Percentiles rank a stretch among this genome's conserved stretches.
phyloP scores from a whole-genome alignment of 306 rosid genomes.

The Dryas octopetala region DNA sequence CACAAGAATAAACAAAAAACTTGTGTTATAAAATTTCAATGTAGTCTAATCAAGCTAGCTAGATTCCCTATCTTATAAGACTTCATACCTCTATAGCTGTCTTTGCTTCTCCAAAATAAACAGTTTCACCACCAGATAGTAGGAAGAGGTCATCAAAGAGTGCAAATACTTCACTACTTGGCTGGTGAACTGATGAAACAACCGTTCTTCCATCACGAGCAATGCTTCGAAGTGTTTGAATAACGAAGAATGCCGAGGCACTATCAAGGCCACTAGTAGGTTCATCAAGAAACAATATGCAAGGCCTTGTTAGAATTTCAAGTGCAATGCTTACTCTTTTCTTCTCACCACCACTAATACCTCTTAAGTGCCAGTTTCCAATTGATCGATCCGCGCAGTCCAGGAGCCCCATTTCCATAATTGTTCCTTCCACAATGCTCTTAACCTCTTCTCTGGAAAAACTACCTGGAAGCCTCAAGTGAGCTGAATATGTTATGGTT shows the following conservation, averaged over 20 bases:
- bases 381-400: conserved; percentile 72
- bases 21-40: too few relatives aligned
- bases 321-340: conserved; percentile 82
- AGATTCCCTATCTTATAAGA: background rate
- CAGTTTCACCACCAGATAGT: conserved; percentile 77
- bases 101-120: conserved; percentile 84
- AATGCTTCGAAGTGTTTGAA: conserved; percentile 69
- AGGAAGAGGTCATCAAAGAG: conserved; percentile 88
- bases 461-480: conserved; percentile 59
- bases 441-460: conserved; percentile 53
- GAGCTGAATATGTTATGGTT: conserved; percentile 68
- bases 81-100: conserved; percentile 55
- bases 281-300: conserved; percentile 76
- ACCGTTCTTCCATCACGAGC: conserved; percentile 82
- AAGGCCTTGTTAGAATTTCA: conserved; percentile 77
- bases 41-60: background rate
- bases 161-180: conserved; percentile 82
- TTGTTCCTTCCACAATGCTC: conserved; percentile 61
- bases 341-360: conserved; percentile 89
- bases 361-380: conserved; percentile 84
- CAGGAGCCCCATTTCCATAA: conserved; percentile 85
- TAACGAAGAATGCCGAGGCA: conserved; percentile 80
- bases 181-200: conserved; percentile 82
- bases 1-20: too few relatives aligned
- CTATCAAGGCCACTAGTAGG: conserved; percentile 94